A percentile compares a stretch with the other conserved stretches of the same genome.
phyloP scores from a whole-genome alignment of 2,329 filamentous ascomycete genomes.

The Pleoardoris graminearum region DNA sequence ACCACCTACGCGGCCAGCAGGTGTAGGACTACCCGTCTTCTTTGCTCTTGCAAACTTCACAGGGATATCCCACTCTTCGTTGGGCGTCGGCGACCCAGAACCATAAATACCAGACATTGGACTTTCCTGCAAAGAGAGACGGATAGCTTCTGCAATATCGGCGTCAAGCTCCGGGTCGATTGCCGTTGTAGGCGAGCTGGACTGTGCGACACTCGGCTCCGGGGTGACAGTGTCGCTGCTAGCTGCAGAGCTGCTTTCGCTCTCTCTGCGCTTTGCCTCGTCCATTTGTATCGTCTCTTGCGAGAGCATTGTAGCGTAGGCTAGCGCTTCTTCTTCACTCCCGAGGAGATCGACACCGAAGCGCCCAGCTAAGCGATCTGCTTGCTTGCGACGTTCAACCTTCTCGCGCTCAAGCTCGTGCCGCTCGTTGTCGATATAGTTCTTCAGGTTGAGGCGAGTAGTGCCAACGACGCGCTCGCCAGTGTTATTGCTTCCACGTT shows the following conservation, averaged over 20 bases:
- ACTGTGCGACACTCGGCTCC: constrained; percentile 33
- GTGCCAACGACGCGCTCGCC: constrained; percentile 63
- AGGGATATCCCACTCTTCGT: constrained; percentile 47
- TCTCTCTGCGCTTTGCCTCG: constrained; percentile 51
- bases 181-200: constrained; percentile 36
- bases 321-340: constrained; percentile 64
- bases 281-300: constrained; percentile 60
- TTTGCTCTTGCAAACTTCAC: constrained; percentile 50
- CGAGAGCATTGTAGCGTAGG: constrained; percentile 65
- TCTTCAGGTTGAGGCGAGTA: constrained; percentile 70
- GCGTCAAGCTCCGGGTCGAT: constrained; percentile 57
- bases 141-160: constrained; percentile 66
- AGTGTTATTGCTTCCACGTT: constrained; percentile 63
- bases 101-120: constrained; percentile 19
- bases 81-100: constrained; percentile 11
- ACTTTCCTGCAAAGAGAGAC: constrained; percentile 50
- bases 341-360: constrained; percentile 80
- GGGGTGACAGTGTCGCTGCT: constrained; percentile 46
- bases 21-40: constrained; percentile 33
- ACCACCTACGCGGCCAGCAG: constrained; percentile 34
- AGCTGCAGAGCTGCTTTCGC: constrained; percentile 45
- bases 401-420: constrained; percentile 77
- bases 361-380: constrained; percentile 70
- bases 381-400: constrained; percentile 66
- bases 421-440: constrained; percentile 85